Base-by-base conservation (phyloP, 768 basidiomycete species). In the Roridomyces roridus region DNA sequence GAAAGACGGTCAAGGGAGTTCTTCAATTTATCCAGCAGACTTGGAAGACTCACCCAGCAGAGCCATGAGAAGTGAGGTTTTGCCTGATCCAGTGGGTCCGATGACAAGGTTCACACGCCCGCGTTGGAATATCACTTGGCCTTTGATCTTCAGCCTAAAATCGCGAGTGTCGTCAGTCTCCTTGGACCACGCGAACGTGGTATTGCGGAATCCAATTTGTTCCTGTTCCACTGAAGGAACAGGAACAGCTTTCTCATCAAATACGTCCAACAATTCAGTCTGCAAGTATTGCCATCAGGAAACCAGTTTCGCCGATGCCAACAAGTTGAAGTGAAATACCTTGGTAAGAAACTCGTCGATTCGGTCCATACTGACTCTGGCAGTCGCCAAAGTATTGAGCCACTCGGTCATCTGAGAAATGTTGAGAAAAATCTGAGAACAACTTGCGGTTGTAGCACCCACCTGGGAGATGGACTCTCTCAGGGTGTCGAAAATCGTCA, bases 51-150 rank as follows among this genome's bases (percentile, higher is more conserved):
- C 55, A 72, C 75, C 78, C 7, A 85, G 75, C 40, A 86, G 68
- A 1, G 86, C 86, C 83, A 88, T 85, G 20, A 87, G 72, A 31
- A 87, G 62, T 0, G 84, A 85, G 0, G 87, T 87, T 71, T 87
- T 88, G 5, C 86, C 87, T 18, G 46, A 47, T 36, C 29, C 46
- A 11, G 29, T 47, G 6, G 77, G 41, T 46, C 55, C 55, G 6
- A 46, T 56, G 18, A 87, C 79, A 45, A 86, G 71, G 58, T 88
- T 87, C 44, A 85, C n/a, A n/a, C n/a, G 62, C 10, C 80, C 80
- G 11, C 68, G 77, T 59, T 77, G 75, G 76, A 89, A 89, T 4
- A 76, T 39, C 4, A 88, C 56, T 12, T 74, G 83, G 0, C n/a
- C n/a, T n/a, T 79, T 73, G 40, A 87, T 75, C 5, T 68, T 69